These are phyloP conservation scores for Gillenia trifoliata DNA, from an alignment of 306 rosid genomes.

Conservation along the genomic window DNA sequence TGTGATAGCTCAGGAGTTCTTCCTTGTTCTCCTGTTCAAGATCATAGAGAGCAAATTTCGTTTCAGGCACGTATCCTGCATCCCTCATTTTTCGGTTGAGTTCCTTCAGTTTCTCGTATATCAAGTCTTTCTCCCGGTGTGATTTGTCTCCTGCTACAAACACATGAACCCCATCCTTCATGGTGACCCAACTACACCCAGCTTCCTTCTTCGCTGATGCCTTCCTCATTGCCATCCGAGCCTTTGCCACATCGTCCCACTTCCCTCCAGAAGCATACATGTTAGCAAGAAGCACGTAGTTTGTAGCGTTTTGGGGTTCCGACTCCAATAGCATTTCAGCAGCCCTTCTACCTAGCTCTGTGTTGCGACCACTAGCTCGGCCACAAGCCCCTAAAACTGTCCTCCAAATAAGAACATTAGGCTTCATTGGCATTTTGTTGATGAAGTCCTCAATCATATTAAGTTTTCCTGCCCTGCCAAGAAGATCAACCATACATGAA, in stretches of 20 bases:
- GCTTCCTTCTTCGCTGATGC: slow-evolving; percentile 84
- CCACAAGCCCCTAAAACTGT: slow-evolving; percentile 82
- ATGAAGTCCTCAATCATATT: slow-evolving; percentile 66
- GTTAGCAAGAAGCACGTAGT: slow-evolving; percentile 89
- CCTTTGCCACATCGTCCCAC: slow-evolving; percentile 77
- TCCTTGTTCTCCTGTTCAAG: slow-evolving; percentile 83
- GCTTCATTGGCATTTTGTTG: slow-evolving; percentile 67
- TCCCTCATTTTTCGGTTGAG: slow-evolving; percentile 59
- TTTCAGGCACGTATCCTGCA: slow-evolving; percentile 79
- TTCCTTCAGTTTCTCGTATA: slow-evolving; percentile 65
- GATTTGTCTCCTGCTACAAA: slow-evolving; percentile 84
- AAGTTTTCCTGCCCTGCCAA: slow-evolving; percentile 75
- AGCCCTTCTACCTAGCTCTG: slow-evolving; percentile 71
- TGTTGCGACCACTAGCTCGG: slow-evolving; percentile 55
- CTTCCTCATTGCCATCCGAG: slow-evolving; percentile 74
- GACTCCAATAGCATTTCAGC: slow-evolving; percentile 66
- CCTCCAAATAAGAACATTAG: slow-evolving; percentile 85
- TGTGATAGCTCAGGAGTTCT: slow-evolving; percentile 77
- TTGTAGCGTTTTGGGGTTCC: slow-evolving; percentile 81
- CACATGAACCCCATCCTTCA: slow-evolving; percentile 92
- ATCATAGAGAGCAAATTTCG: slow-evolving; percentile 68
- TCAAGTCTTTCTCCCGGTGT: slow-evolving; percentile 68
- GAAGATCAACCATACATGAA: slow-evolving; percentile 93
- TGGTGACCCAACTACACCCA: slow-evolving; percentile 92
- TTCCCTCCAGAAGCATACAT: slow-evolving; percentile 76